Conservation (phyloP, 495 filamentous ascomycete genomes). For the Xylaria flabelliformis region DNA sequence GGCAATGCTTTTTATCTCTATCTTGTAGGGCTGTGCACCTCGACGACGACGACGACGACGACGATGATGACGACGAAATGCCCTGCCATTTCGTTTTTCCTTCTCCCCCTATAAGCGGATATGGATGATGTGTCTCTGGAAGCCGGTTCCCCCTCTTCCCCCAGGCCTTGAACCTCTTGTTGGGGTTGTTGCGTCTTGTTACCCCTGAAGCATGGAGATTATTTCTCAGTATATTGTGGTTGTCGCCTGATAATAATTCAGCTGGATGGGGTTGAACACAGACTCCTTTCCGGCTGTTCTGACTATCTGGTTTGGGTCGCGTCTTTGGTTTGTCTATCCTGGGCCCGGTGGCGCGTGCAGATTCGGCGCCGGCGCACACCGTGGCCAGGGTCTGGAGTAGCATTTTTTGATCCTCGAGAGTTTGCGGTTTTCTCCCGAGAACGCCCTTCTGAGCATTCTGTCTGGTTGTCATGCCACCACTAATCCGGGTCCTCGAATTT, state of each 20-base stretch:
- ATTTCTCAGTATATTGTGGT: background rate
- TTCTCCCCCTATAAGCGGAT: background rate
- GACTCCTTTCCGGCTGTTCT: background rate
- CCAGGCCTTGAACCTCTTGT: background rate
- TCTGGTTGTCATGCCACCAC: background rate
- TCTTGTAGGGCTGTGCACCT: background rate
- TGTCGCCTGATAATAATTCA: background rate
- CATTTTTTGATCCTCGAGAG: background rate
- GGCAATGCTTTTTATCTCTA: background rate
- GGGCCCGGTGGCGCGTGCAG: background rate
- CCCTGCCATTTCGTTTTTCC: background rate
- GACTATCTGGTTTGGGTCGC: background rate
- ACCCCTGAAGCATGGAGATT: background rate
- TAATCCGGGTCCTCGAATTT: background rate
- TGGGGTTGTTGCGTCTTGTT: background rate
- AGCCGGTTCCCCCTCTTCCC: background rate
- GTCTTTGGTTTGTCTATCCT: background rate
- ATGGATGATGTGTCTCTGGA: background rate
- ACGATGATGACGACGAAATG: background rate
- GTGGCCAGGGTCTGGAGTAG: background rate
- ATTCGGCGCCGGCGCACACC: background rate
- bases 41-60: background rate
- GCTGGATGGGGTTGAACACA: background rate
- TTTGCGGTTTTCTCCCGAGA: conserved; percentile 5
- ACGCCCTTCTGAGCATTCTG: background rate